Evolutionary conservation across 2,329 filamentous ascomycete genomes (phyloP), one percentile per base, ranked within the genome.

Genomic region (Fusarium papillatum): DNA sequence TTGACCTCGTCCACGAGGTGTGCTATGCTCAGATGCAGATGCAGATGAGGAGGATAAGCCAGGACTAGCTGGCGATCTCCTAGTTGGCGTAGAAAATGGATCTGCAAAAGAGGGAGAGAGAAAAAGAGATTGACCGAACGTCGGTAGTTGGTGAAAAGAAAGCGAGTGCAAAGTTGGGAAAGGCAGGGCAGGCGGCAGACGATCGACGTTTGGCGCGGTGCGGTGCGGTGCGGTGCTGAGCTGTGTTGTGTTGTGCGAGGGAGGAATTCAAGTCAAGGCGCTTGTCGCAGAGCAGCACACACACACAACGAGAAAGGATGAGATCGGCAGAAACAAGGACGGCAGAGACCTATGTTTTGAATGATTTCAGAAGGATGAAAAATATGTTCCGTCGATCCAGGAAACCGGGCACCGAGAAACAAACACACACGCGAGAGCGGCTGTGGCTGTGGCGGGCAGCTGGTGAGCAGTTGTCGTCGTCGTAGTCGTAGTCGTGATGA

Each of bases 1-100:
- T 70, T 71, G 60, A 69, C 74, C 74, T 75, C 72, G 74, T 77
- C 75, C 59, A 77, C 71, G 63, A 76, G 72, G 74, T 65, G 29
- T 73, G 64, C 11, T 34, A 34, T 64, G 63, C 61, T 62, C 50
- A 43, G 64, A 68, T 76, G 62, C 57, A 71, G 57, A 24, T 65
- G 61, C n/a, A n/a, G n/a, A n/a, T n/a, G n/a, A n/a, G n/a, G n/a
- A 29, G 26, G 57, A 68, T 67, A 57, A 69, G 61, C 64, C 75
- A 77, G 72, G 64, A 62, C 75, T 75, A 36, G 75, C 75, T 76
- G 66, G 50, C 59, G 69, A 72, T 72, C 68, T 72, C 65, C 53
- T 53, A 13, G 34, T 41, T 39, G 72, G 41, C 57, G 57, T 66
- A 65, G 66, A 68, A 63, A 60, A 24, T 24, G 53, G 69, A 77